Conservation (phyloP, 2,329 filamentous ascomycete genomes). For the Xylaria sp. region DNA sequence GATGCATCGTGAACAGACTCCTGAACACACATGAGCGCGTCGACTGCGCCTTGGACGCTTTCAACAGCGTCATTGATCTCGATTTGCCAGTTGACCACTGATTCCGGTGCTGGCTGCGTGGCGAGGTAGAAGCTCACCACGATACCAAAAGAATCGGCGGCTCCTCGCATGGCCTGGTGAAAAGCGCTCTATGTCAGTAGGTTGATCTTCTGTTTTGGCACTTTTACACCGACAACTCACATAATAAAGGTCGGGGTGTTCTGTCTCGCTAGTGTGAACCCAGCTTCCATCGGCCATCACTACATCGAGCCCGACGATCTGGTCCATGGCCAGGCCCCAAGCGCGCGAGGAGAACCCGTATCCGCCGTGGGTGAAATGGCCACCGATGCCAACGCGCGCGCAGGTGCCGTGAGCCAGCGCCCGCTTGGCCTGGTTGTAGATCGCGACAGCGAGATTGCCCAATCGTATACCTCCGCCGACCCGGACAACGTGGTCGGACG, state of each 20-base stretch:
- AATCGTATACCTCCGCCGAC: slow-evolving; percentile 47
- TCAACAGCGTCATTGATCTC: slow-evolving; percentile 18
- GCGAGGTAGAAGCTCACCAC: slow-evolving; percentile 41
- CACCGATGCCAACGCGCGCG: slow-evolving; percentile 48
- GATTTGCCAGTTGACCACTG: slow-evolving; percentile 41
- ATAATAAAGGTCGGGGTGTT: slow-evolving; percentile 32
- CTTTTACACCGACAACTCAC: slow-evolving; percentile 24
- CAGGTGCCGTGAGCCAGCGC: slow-evolving; percentile 50
- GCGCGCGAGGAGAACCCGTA: slow-evolving; percentile 47
- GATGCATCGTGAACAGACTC: slow-evolving; percentile 38
- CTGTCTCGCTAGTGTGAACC: slow-evolving; percentile 15
- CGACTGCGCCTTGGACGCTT: slow-evolving; percentile 22
- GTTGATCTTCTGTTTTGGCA: background rate
- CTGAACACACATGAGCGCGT: slow-evolving; percentile 33
- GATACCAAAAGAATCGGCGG: slow-evolving; percentile 45
- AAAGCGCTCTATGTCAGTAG: background rate
- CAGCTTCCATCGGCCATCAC: slow-evolving; percentile 42
- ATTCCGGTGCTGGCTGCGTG: slow-evolving; percentile 37
- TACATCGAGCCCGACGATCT: slow-evolving; percentile 50
- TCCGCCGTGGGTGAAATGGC: slow-evolving; percentile 51
- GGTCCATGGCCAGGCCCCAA: slow-evolving; percentile 56
- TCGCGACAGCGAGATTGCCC: slow-evolving; percentile 44
- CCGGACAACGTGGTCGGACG: slow-evolving; percentile 31
- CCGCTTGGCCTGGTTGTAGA: slow-evolving; percentile 40
- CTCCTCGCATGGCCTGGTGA: slow-evolving; percentile 43